A percentile compares a stretch with the other conserved stretches of the same genome.
Conservation (phyloP, 768 basidiomycete genomes). For the Mycena indigotica region DNA sequence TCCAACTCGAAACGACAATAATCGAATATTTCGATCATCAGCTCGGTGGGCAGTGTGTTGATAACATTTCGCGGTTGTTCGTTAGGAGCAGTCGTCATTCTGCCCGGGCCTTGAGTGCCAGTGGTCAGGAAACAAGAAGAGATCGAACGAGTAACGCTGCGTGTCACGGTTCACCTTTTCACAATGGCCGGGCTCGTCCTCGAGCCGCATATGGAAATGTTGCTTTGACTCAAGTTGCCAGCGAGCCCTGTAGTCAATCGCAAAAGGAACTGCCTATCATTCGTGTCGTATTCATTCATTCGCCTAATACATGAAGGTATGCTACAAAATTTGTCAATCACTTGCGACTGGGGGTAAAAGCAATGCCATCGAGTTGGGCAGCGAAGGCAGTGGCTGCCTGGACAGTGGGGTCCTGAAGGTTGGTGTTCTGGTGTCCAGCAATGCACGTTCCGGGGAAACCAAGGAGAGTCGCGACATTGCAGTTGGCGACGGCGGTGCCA, state of each 20-base stretch:
- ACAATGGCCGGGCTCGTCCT: no score
- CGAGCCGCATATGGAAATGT: no score
- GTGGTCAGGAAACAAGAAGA: no score
- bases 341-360: neutral
- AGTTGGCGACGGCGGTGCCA: slow-evolving; percentile 22
- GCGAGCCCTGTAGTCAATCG: no score
- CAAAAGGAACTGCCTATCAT: neutral
- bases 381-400: neutral
- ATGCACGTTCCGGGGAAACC: neutral
- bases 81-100: no score
- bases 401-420: neutral
- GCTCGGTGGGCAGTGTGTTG: neutral
- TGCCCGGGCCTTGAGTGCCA: no score
- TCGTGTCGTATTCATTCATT: neutral
- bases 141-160: no score
- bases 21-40: neutral
- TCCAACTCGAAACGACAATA: neutral
- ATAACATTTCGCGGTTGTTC: no score
- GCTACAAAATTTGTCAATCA: neutral
- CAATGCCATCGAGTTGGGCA: slow-evolving; percentile 2
- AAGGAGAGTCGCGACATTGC: slow-evolving; percentile 16
- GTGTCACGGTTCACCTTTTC: no score
- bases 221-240: no score
- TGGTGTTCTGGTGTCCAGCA: neutral
- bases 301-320: neutral